Base-by-base conservation (phyloP, 805 yeast genomes). In the Starmerella khaoyaiensis region DNA sequence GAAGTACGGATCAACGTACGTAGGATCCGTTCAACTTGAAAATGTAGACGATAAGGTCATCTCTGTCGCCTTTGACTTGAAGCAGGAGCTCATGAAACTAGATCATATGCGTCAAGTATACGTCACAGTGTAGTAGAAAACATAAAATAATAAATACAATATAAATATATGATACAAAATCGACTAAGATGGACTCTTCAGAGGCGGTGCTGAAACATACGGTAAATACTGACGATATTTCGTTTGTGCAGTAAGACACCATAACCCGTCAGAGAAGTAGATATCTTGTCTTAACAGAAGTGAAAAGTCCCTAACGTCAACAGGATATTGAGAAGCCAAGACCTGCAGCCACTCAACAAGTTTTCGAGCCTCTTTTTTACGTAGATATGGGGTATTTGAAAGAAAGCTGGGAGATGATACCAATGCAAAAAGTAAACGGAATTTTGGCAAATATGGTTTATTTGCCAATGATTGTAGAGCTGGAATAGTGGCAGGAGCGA, bases 1-100 rank as follows among this genome's bases (percentile, higher is more conserved):
- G 36, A 51, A 52, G 15, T 48, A 48, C 28, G 55, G 55, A 14
- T 44, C 54, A 10, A 47, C 50, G 3, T 50, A 37, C 19, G 51
- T 46, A 5, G 55, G 48, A 27, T 28, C 43, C 4, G 39, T 51
- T 11, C 39, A 36, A 21, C 33, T 49, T 12, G 10, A 19, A 9
- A 27, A 42, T 11, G 36, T 46, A 17, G 47, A 44, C 28, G 38
- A 22, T 15, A 33, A 29, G n/a, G 51, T 41, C 10, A 46, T 37
- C 28, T n/a, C 14, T 9, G 47, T 47, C 10, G 47, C 51, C 10
- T 36, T 31, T 17, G 18, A 35, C 28, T 34, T 49, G 16, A 40
- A 36, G 8, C 33, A 37, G 19, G 38, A 32, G 10, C 40, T 51
- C 26, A 27, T 42, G 36, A 25, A 39, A 4, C 34, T 42, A 7